phyloP scores from a whole-genome alignment of 176 grass and related monocot species.

The Oryza officinalis region DNA sequence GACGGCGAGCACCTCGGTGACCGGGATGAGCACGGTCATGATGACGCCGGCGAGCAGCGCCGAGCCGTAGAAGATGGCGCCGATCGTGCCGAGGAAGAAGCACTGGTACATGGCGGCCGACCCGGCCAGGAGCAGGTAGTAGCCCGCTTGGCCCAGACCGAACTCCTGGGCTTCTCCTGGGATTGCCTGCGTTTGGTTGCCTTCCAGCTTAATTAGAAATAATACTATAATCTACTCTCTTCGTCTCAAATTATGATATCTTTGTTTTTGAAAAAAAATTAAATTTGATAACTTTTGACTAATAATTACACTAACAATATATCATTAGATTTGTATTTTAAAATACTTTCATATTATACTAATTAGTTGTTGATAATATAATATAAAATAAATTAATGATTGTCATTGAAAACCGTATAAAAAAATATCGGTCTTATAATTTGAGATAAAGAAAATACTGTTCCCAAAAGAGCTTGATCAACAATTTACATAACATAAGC shows the following conservation, averaged over 20 bases:
- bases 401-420: no score
- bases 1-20: constrained; percentile 70
- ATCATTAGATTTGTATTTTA: no score
- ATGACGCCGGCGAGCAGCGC: constrained; percentile 75
- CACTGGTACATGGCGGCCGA: constrained; percentile 55
- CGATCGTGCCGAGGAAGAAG: constrained; percentile 80
- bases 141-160: constrained; percentile 48
- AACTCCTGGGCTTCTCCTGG: constrained; percentile 61
- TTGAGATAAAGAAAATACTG: no score
- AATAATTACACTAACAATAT: no score
- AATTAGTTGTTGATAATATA: no score
- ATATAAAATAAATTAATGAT: no score
- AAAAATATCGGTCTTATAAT: no score
- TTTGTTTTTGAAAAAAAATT: no score
- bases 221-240: no score
- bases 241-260: no score
- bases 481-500: neutral
- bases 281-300: no score
- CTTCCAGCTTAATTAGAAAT: neutral
- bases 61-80: constrained; percentile 73
- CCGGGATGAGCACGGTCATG: constrained; percentile 64
- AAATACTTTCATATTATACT: no score
- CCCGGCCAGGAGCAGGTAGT: constrained; percentile 68
- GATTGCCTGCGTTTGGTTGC: constrained; percentile 57
- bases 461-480: neutral